phyloP scores from a whole-genome alignment of 371 early-diverging fungal genomes.

The Basidiobolus meristosporus region DNA sequence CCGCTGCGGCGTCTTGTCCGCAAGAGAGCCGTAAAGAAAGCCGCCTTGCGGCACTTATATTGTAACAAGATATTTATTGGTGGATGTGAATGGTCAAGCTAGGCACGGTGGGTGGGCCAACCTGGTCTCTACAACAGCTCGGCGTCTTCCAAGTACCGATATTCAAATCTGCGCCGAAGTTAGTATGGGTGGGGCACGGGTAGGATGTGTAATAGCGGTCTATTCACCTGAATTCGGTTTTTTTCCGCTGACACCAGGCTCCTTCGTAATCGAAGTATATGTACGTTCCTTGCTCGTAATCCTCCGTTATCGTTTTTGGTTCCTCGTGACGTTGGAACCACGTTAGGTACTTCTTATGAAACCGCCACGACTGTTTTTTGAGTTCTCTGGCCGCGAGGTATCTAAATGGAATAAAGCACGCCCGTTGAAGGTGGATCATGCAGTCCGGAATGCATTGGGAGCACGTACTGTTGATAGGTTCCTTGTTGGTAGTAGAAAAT shows the following conservation, averaged over 20 bases:
- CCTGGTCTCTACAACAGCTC: conserved; percentile 31
- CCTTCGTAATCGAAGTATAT: conserved; percentile 98
- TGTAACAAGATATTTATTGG: no score
- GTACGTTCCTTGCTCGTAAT: conserved; percentile 97
- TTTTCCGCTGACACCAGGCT: conserved; percentile 95
- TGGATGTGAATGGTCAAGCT: no score
- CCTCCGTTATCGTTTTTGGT: conserved; percentile 90
- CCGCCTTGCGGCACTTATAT: no score
- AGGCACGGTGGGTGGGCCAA: no score
- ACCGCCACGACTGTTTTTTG: conserved; percentile 96
- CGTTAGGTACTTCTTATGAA: conserved; percentile 94
- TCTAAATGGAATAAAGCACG: conserved; percentile 20
- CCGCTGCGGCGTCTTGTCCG: no score
- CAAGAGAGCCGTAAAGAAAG: no score
- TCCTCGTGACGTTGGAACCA: conserved; percentile 99
- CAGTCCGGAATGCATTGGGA: no score
- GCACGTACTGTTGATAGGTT: conserved; percentile 83
- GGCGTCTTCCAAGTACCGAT: conserved; percentile 69
- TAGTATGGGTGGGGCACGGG: no score
- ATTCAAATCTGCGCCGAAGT: no score
- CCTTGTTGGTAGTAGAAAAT: conserved; percentile 97
- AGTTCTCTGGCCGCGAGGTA: conserved; percentile 90
- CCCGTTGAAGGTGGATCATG: no score
- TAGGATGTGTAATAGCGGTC: no score
- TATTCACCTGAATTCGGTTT: conserved; percentile 89